These are phyloP conservation scores for Penicillium palitans DNA, from an alignment of 2,329 filamentous ascomycete species.

Conservation along the genomic window DNA sequence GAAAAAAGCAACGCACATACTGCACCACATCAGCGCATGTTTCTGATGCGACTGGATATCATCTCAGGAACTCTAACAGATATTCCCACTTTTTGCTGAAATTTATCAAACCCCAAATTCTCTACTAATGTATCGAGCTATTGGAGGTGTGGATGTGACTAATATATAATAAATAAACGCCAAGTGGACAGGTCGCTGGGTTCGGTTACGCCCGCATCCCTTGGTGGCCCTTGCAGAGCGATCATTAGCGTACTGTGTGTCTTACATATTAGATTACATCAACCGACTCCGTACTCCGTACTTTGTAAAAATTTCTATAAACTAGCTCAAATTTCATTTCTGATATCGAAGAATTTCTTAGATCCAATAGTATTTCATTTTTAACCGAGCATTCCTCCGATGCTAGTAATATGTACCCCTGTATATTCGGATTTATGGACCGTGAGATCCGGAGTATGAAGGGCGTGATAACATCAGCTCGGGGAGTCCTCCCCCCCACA, in stretches of 20 bases:
- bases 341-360: background rate
- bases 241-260: background rate
- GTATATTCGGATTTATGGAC: background rate
- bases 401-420: background rate
- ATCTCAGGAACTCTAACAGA: background rate
- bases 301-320: background rate
- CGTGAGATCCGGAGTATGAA: background rate
- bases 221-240: constrained; percentile 12
- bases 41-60: background rate
- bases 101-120: too few species aligned
- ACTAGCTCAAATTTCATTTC: background rate
- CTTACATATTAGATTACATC: background rate
- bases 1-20: background rate
- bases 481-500: background rate
- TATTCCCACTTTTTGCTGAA: background rate
- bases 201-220: constrained; percentile 5
- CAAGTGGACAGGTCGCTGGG: constrained; percentile 10
- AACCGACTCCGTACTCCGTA: background rate
- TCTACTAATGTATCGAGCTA: background rate
- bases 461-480: background rate
- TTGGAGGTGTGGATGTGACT: background rate
- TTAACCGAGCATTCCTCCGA: background rate
- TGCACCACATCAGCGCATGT: background rate
- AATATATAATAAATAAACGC: background rate
- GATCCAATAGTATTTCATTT: background rate